Percentiles rank a stretch among this genome's conserved stretches.
Conservation (phyloP, 208 protist genomes). For the Histomonas meleagridis region DNA sequence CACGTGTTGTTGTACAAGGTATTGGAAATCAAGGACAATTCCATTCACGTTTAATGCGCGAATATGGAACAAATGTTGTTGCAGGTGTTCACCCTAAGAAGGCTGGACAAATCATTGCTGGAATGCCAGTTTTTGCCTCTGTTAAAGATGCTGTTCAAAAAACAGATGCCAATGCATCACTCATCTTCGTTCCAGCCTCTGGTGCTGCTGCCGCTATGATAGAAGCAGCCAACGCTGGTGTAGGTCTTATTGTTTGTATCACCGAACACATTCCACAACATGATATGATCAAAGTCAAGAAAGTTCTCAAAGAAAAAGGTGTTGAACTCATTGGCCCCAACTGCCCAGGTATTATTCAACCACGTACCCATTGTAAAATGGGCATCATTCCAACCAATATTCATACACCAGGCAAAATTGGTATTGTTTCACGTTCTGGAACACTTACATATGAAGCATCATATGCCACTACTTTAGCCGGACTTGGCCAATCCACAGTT, state of each 20-base stretch:
- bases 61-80: constrained; percentile 93
- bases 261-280: constrained; percentile 95
- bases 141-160: constrained; percentile 68
- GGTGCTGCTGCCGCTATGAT: constrained; percentile 77
- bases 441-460: constrained; percentile 99
- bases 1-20: not conserved
- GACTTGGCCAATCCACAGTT: constrained; percentile 64
- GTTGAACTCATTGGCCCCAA: constrained; percentile 85
- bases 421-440: constrained; percentile 91
- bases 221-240: constrained; percentile 85
- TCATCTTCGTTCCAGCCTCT: constrained; percentile 90
- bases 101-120: constrained; percentile 74
- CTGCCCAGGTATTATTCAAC: constrained; percentile 76
- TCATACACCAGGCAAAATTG: constrained; percentile 87
- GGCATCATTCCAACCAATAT: constrained; percentile 99
- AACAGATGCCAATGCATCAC: constrained; percentile 76
- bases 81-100: constrained; percentile 86
- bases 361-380: constrained; percentile 90
- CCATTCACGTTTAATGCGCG: constrained; percentile 83
- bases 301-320: constrained; percentile 21
- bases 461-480: constrained; percentile 78
- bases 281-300: constrained; percentile 64
- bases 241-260: constrained; percentile 89
- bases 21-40: constrained; percentile 55
- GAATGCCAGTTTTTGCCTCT: constrained; percentile 77